Percentiles rank a stretch among this genome's conserved stretches.
Conservation (phyloP, 768 basidiomycete species). For the Suillus placidus region DNA sequence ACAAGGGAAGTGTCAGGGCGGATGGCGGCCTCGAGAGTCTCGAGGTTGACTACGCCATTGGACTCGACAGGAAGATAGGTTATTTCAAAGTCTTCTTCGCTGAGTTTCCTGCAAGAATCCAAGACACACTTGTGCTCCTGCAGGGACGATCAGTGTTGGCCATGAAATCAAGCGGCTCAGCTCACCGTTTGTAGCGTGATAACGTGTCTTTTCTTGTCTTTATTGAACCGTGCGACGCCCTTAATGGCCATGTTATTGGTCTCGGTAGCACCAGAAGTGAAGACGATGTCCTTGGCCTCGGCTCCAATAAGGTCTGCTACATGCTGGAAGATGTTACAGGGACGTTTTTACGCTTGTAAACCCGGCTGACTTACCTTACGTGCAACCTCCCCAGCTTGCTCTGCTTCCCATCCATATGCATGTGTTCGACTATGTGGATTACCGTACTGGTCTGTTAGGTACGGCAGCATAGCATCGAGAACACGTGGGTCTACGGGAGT, state of each 20-base stretch:
- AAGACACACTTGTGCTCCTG: slow-evolving; percentile 99
- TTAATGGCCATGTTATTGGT: slow-evolving; percentile 98
- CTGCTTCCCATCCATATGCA: slow-evolving; percentile 99
- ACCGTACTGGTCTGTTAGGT: slow-evolving; percentile 92
- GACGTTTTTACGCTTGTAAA: neutral
- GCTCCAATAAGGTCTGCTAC: slow-evolving; percentile 93
- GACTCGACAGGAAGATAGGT: slow-evolving; percentile 94
- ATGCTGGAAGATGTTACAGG: slow-evolving; percentile 50
- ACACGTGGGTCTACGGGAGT: slow-evolving; percentile 98
- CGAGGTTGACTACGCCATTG: slow-evolving; percentile 81
- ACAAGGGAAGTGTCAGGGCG: slow-evolving; percentile 93
- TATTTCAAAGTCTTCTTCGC: slow-evolving; percentile 96
- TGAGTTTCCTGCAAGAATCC: slow-evolving; percentile 93
- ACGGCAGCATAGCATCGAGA: slow-evolving; percentile 95
- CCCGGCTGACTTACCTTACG: slow-evolving; percentile 59
- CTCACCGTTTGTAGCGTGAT: slow-evolving; percentile 93
- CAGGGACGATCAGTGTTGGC: slow-evolving; percentile 2
- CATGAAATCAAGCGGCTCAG: slow-evolving; percentile 13
- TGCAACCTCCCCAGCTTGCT: slow-evolving; percentile 90
- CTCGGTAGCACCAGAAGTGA: slow-evolving; percentile 98
- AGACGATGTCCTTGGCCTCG: slow-evolving; percentile 92
- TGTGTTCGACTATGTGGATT: slow-evolving; percentile 99
- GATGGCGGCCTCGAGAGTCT: slow-evolving; percentile 82
- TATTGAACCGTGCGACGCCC: slow-evolving; percentile 94
- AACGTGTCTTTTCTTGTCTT: slow-evolving; percentile 89